Conservation (phyloP, 192 early-diverging fungal genomes). For the Cladochytrium replicatum region DNA sequence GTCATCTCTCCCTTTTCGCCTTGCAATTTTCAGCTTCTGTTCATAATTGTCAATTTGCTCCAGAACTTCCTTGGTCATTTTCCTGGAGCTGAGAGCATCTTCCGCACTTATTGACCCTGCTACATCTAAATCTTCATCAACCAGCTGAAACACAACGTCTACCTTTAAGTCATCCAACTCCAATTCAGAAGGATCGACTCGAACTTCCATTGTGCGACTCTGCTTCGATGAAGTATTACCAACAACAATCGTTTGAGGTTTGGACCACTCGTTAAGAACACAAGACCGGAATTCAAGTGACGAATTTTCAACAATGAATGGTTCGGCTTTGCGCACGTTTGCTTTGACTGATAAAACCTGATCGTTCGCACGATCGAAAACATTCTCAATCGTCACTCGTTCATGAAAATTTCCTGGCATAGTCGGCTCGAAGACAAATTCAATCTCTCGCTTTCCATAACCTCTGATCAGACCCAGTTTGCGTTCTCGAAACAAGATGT, state of each 20-base stretch:
- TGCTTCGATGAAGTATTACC: slow-evolving; percentile 73
- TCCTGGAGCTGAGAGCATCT: neutral
- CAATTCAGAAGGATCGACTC: slow-evolving; percentile 61
- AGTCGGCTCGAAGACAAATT: slow-evolving; percentile 86
- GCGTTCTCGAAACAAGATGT: slow-evolving; percentile 69
- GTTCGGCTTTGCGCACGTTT: slow-evolving; percentile 74
- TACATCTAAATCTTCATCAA: slow-evolving; percentile 31
- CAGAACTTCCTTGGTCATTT: slow-evolving; percentile 61
- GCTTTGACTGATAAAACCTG: slow-evolving; percentile 82
- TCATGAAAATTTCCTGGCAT: slow-evolving; percentile 83
- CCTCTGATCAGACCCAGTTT: slow-evolving; percentile 81
- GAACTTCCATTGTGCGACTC: slow-evolving; percentile 66
- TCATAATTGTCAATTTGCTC: slow-evolving; percentile 94
- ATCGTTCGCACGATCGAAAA: slow-evolving; percentile 72
- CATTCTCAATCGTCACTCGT: slow-evolving; percentile 75
- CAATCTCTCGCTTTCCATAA: slow-evolving; percentile 83
- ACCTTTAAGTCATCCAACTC: slow-evolving; percentile 42
- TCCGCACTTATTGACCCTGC: neutral
- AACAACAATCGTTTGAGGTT: slow-evolving; percentile 55
- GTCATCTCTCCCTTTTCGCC: slow-evolving; percentile 73
- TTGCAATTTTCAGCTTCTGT: slow-evolving; percentile 96
- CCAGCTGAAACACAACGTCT: slow-evolving; percentile 52
- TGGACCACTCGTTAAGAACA: slow-evolving; percentile 42
- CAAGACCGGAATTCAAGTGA: slow-evolving; percentile 70
- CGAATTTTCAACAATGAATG: slow-evolving; percentile 69